Percentiles rank a stretch among this genome's conserved stretches.
These are phyloP conservation scores for Insectozyma bohioensis DNA, from an alignment of 1,139 yeast species.

Conservation along the genomic window DNA sequence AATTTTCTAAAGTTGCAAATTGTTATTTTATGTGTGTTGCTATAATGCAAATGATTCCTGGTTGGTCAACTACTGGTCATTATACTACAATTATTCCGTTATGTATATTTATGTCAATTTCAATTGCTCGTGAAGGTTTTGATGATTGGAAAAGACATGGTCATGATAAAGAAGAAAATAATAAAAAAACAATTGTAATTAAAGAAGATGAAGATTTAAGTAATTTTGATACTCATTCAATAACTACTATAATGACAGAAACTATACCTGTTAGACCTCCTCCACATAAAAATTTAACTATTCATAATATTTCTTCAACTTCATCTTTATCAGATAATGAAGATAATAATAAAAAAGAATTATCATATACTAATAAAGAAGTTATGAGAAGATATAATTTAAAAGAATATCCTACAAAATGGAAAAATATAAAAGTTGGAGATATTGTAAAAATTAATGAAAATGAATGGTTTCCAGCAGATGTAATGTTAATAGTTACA, in stretches of 20 bases:
- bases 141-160: conserved; percentile 90
- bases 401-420: conserved; percentile 39
- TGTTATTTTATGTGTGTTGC: conserved; percentile 84
- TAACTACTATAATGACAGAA: conserved; percentile 38
- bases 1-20: conserved; percentile 90
- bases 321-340: conserved; percentile 16
- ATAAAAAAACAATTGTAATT: conserved; percentile 50
- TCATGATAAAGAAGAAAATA: conserved; percentile 84
- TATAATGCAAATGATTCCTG: conserved; percentile 91
- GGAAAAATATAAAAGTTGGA: conserved; percentile 86
- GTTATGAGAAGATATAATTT: conserved; percentile 34
- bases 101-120: conserved; percentile 81
- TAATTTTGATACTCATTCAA: conserved; percentile 37
- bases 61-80: conserved; percentile 98
- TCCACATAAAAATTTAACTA: conserved; percentile 2
- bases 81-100: conserved; percentile 91
- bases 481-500: conserved; percentile 67
- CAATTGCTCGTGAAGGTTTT: conserved; percentile 89
- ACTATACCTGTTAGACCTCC: conserved; percentile 21
- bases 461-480: conserved; percentile 95
- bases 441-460: conserved; percentile 70
- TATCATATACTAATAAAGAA: conserved; percentile 22
- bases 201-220: conserved; percentile 28
- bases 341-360: conserved; percentile 3
- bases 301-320: conserved; percentile 6